These are phyloP conservation scores for Globisporangium apiculatum DNA, from an alignment of 352 stramenopile species.

Conservation along the genomic window DNA sequence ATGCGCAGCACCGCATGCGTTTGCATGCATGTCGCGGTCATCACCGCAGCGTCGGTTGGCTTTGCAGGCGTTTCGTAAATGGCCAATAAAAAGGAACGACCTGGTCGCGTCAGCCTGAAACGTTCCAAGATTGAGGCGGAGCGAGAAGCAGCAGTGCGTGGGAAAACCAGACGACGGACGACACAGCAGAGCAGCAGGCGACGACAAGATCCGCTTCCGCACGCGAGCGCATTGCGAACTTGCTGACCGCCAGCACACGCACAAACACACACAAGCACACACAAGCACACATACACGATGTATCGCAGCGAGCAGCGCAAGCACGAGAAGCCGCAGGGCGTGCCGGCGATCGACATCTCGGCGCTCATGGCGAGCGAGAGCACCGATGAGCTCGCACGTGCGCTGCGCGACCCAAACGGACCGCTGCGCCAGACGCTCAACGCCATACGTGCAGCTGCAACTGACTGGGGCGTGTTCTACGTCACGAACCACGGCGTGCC, in stretches of 20 bases:
- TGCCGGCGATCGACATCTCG: slow-evolving; percentile 43
- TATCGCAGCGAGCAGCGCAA: slow-evolving; percentile 3
- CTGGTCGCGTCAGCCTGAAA: too few relatives aligned
- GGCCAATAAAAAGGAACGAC: too few relatives aligned
- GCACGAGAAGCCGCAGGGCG: slow-evolving; percentile 3
- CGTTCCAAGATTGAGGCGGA: too few relatives aligned
- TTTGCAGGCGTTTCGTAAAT: too few relatives aligned
- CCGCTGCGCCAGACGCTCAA: slow-evolving; percentile 28
- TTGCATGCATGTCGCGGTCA: too few relatives aligned
- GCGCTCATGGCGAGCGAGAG: slow-evolving; percentile 30
- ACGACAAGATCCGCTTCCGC: too few relatives aligned
- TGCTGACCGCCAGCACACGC: neutral
- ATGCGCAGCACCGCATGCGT: too few relatives aligned
- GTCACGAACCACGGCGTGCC: slow-evolving; percentile 80
- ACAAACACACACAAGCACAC: neutral
- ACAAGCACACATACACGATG: too few relatives aligned
- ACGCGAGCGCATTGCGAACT: neutral
- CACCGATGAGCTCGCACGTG: slow-evolving; percentile 25
- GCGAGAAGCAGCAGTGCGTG: too few relatives aligned
- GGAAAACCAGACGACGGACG: too few relatives aligned
- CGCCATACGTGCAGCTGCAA: slow-evolving; percentile 42
- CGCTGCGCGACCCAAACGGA: slow-evolving; percentile 11
- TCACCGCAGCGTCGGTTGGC: too few relatives aligned
- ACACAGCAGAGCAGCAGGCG: too few relatives aligned
- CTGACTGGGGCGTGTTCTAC: slow-evolving; percentile 92